Evolutionary conservation across 1,139 yeast genomes (phyloP), one percentile per base, ranked within the genome.

Genomic region (Meyerozyma smithsonii): DNA sequence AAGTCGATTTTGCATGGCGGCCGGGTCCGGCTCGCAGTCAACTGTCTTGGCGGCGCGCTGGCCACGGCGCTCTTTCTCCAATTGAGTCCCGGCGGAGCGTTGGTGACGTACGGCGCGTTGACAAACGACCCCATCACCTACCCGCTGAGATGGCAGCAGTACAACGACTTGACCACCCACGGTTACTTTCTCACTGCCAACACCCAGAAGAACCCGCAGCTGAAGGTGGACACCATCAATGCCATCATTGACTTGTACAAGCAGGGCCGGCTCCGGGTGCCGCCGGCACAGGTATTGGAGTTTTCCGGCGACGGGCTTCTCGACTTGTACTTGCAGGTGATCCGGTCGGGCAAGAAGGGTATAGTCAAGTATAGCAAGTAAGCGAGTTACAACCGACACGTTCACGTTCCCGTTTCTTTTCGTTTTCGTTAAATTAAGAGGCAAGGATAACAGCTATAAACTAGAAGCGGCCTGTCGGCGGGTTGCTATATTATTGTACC

Each of bases 21-120:
- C 49, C 52, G 33, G 5, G 57, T 64, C 17, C 53, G 61, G 36
- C 55, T 64, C 34, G 70, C 68, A 1, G 48, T 63, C 32, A 64
- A 65, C 46, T 54, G 66, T 39, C 54, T 62, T n/a, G 63, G 64
- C 11, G 68, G 67, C 4, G 42, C 45, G 11, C 52, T 58, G 10
- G 61, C 59, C 4, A 44, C 52, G 14, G 48, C 44, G 4, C 49
- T 65, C 25, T 57, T 62, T 10, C 46, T 51, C 8, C 46, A 57
- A 8, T 59, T 64, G 40, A 53, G 61, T 17, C 44, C 42, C 11
- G 53, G 55, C 38, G 65, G 67, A 11, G 41, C 36, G 17, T 51
- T 64, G 40, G 62, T 56, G 4, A 55, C 66, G 16, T 65, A 56
- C 50, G 71, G 71, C 4, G 49, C 48, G 7, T 34, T 52, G 21